These are phyloP conservation scores for Gossypium schwendimanii DNA, from an alignment of 441 rosid species.

Conservation along the genomic window DNA sequence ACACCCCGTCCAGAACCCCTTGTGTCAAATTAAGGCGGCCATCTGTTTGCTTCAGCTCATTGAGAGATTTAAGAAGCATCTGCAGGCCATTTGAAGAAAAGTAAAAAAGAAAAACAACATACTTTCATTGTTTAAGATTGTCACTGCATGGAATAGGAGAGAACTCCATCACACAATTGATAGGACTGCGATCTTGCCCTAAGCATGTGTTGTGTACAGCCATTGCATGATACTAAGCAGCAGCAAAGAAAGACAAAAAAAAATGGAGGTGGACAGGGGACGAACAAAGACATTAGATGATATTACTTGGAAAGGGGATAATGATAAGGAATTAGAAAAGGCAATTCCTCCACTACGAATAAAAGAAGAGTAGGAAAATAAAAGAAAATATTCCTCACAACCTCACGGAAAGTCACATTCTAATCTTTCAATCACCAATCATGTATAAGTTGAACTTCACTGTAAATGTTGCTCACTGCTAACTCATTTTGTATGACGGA, in stretches of 20 bases:
- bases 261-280: neutral
- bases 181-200: slow-evolving; percentile 66
- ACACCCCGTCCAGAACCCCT: slow-evolving; percentile 59
- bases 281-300: neutral
- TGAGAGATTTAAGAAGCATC: slow-evolving; percentile 84
- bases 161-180: slow-evolving; percentile 39
- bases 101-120: slow-evolving; percentile 16
- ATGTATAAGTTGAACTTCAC: too few relatives aligned
- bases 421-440: too few relatives aligned
- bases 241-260: neutral
- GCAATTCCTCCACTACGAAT: neutral
- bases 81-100: slow-evolving; percentile 20
- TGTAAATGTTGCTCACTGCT: too few relatives aligned
- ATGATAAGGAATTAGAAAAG: neutral
- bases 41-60: slow-evolving; percentile 65
- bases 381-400: too few relatives aligned
- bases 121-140: slow-evolving; percentile 52
- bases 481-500: too few relatives aligned
- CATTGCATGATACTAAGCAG: slow-evolving; percentile 65
- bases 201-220: slow-evolving; percentile 66
- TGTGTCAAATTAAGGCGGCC: slow-evolving; percentile 63
- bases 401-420: too few relatives aligned
- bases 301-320: neutral
- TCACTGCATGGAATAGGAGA: slow-evolving; percentile 41
- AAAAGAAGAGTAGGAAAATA: too few relatives aligned